Evolutionary conservation across 129 eudicot species (phyloP), one percentile per base, ranked within the genome.

Genomic region (Ambrosia trifida): DNA sequence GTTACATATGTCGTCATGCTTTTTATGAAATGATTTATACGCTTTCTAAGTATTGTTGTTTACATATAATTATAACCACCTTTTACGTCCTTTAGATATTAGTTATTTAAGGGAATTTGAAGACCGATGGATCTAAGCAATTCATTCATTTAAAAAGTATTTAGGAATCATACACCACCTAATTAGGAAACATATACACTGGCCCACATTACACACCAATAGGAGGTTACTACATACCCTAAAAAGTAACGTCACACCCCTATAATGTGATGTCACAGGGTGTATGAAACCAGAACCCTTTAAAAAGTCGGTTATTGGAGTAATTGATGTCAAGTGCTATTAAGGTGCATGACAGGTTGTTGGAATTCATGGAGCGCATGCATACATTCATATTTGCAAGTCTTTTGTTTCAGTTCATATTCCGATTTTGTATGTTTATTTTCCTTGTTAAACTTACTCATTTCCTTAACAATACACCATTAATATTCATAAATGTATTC

Each of bases 401-500:
- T 49, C 31, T 13, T 73, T 63, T 63, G 44, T 51, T 51, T 14
- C 72, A 64, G 44, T 64, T 73, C 71, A 50, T 64, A 47, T 7
- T 35, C 71, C 24, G 18, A 64, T 35, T 49, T 49, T 36, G 16
- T 9, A 50, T 33, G 2, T 51, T 74, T 54, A 50, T 64, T 74
- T 74, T 14, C 51, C 72, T 64, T 74, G 64, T 51, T 64, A 14
- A 40, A 74, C 65, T 74, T 74, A 10, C 64, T 51, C 64, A 49
- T 64, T 53, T 49, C 70, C 70, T 33, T 31, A 49, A 8, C 59
- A 5, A 62, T 47, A 62, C 62, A 12, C 50, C 70, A 60, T 73
- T 73, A 73, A 60, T 61, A 44, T 46, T 33, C 77, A 73, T 18
- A 35, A 61, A 54, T 54, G 61, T 8, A 54, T 9, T 18, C 20